Evolutionary conservation across 495 filamentous ascomycete genomes (phyloP).

Genomic region (Zalerion maritima): DNA sequence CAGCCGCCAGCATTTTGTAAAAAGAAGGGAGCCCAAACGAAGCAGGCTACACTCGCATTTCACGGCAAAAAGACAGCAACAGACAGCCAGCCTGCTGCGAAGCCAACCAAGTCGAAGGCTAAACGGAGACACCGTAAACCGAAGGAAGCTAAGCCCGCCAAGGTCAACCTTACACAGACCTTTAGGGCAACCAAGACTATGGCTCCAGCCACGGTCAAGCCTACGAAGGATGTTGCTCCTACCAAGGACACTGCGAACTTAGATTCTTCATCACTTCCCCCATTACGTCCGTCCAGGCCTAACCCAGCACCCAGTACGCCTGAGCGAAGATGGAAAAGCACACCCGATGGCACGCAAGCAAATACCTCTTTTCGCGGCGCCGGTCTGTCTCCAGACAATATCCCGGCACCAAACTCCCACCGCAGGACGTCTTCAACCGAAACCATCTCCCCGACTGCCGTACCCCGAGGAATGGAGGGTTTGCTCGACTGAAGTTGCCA

Average conservation of each 20-base stretch:
- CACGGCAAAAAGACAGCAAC: conserved; percentile 1
- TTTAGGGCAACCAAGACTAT: conserved; percentile 29
- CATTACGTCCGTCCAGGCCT: background rate
- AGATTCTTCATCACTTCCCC: conserved; percentile 5
- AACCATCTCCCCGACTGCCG: conserved; percentile 30
- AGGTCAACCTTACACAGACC: conserved; percentile 20
- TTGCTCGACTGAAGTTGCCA: conserved; percentile 20
- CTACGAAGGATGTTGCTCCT: background rate
- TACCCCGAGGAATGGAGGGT: conserved; percentile 24
- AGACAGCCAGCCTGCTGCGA: too few species aligned
- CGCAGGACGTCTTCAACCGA: conserved; percentile 7
- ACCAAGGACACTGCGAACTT: conserved; percentile 11
- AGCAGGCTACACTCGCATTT: conserved; percentile 27
- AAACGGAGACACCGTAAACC: conserved; percentile 25
- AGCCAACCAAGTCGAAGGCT: too few species aligned
- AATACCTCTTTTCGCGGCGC: conserved; percentile 8
- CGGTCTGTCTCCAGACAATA: conserved; percentile 11
- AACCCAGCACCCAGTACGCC: background rate
- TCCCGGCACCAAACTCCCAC: too few species aligned
- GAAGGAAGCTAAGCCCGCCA: conserved; percentile 13
- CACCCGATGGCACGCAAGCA: too few species aligned
- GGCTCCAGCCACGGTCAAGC: too few species aligned
- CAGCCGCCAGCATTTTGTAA: conserved; percentile 13
- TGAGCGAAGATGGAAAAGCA: too few species aligned
- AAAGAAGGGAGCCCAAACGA: conserved; percentile 15